Evolutionary conservation across 345 rosid genomes (phyloP), one percentile per base, ranked within the genome.

Genomic region (Ceriops decandra): DNA sequence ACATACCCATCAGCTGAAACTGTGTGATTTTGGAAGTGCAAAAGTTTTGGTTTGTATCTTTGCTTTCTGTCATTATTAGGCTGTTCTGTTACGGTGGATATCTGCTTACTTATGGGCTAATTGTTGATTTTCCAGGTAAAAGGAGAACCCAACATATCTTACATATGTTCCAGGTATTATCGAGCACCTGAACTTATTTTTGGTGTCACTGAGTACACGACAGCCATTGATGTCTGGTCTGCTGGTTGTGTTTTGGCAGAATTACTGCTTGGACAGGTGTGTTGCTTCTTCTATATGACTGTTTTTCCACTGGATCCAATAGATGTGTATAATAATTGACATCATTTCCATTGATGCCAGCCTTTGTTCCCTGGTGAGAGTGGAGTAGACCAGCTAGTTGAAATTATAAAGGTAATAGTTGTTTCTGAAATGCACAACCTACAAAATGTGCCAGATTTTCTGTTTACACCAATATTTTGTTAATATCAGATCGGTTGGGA

Each of bases 191-290:
- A 95, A 80, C 89, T 95, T 67, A 95, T 95, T 56, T 95, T 95
- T 71, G 99, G 99, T 49, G 98, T 98, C 6, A 95, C 97, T 0
- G 98, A 91, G 82, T 95, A 95, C 79, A 90, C 97, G 63, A 79
- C 98, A 28, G 96, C 99, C 51, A 91, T 95, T 74, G 99, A 95
- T 72, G 87, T 95, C 78, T 95, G 97, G 99, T 95, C 99, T 60
- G 96, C 90, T 47, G 99, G 99, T 21, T 95, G 99, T 71, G 97
- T 91, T 67, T 82, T 95, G 32, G 99, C 97, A n/a, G 99, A 95
- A 78, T 81, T 95, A 67, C 84, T 95, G 16, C 91, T 90, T 61
- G 99, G 99, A 42, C 98, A 91, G 90, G 99, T 95, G 42, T 63
- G 71, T 60, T 22, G 38, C 70, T 62, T 35, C 7, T 17, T 63